phyloP scores from a whole-genome alignment of 257 asterid genomes.

The Solanum medicagineum region DNA sequence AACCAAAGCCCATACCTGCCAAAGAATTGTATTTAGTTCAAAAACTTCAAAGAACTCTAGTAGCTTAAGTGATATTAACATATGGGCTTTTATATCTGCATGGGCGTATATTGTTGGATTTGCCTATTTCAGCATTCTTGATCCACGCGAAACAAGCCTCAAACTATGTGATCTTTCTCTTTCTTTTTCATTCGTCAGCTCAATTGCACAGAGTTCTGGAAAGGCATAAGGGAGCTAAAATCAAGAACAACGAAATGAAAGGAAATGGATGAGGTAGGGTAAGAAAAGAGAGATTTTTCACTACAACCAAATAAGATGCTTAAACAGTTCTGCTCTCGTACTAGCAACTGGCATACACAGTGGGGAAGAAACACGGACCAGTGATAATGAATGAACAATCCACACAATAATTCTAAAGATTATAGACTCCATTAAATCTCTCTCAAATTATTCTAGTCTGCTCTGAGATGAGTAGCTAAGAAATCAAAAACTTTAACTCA shows the following conservation, averaged over 20 bases:
- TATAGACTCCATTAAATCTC: neutral
- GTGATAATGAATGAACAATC: neutral
- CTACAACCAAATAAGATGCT: neutral
- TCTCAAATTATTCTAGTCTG: neutral
- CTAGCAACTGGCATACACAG: neutral
- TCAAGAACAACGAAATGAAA: neutral
- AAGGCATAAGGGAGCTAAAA: neutral
- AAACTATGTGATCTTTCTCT: too few species aligned
- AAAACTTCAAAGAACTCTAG: neutral
- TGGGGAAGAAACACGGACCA: neutral
- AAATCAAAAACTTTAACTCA: neutral
- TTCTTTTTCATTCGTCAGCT: too few species aligned
- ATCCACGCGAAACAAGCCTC: too few species aligned
- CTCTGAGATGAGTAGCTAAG: neutral
- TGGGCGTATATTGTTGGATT: neutral
- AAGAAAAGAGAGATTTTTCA: neutral
- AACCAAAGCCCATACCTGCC: conserved; percentile 88
- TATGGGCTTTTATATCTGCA: conserved; percentile 38
- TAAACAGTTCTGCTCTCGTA: neutral
- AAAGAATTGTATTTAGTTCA: neutral
- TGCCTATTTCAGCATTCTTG: too few species aligned
- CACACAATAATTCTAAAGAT: neutral
- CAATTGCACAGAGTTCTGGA: too few species aligned
- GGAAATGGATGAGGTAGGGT: neutral
- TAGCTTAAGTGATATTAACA: neutral